Evolutionary conservation across 2,329 filamentous ascomycete species (phyloP), one percentile per base, ranked within the genome.

Genomic region (Leptosphaerulina australis): DNA sequence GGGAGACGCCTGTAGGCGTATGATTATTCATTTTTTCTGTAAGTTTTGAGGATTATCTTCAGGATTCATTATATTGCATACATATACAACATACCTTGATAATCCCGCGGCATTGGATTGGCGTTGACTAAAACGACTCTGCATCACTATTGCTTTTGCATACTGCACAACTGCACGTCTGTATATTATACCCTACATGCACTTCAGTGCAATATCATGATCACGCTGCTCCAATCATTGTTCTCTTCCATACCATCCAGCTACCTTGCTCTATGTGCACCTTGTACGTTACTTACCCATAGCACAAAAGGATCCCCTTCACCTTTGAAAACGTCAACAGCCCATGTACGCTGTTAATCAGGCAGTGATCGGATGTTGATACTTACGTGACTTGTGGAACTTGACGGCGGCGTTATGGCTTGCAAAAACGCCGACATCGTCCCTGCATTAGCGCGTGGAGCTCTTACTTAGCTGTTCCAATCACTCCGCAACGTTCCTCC

Each of bases 1-100:
- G 69, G 71, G 18, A 71, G 70, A 5, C 59, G 64, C 33, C 48
- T 71, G 11, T 71, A 63, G 50, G 25, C 22, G 18, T 6, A 25
- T 7, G 3, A 6, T 3, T 3, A 15, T 17, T 30, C 14, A 5
- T 36, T 6, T 12, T 5, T 6, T 18, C 10, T 36, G 20, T 37
- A n/a, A n/a, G n/a, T n/a, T n/a, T n/a, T n/a, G n/a, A n/a, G n/a
- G n/a, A n/a, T n/a, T n/a, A n/a, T n/a, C n/a, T n/a, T n/a, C n/a
- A n/a, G n/a, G n/a, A n/a, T n/a, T n/a, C n/a, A n/a, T n/a, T n/a
- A n/a, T n/a, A n/a, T n/a, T n/a, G n/a, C n/a, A n/a, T n/a, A n/a
- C n/a, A n/a, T n/a, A n/a, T n/a, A n/a, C n/a, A n/a, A n/a, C 24
- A 22, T 39, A 22, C 24, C 40, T 43, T 44, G 43, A 25, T 21